These are phyloP conservation scores for Aspergillus homomorphus DNA, from an alignment of 495 filamentous ascomycete genomes.

Conservation along the genomic window DNA sequence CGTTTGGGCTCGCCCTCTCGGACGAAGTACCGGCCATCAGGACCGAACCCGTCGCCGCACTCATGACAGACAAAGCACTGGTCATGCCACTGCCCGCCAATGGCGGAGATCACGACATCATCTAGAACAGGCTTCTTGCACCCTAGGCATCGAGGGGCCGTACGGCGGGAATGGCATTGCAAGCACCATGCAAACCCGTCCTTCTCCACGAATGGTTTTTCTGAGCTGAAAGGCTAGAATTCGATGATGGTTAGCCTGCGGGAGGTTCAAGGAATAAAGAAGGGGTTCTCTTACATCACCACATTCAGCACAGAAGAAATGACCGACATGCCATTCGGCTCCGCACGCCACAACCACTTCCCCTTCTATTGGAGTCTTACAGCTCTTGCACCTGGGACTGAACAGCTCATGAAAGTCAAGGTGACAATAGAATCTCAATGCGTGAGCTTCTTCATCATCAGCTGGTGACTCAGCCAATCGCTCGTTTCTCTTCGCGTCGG, in stretches of 20 bases:
- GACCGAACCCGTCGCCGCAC: constrained; percentile 56
- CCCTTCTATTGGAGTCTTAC: constrained; percentile 96
- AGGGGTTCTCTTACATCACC: constrained; percentile 61
- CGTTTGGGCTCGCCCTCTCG: constrained; percentile 53
- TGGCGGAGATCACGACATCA: constrained; percentile 77
- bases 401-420: constrained; percentile 96
- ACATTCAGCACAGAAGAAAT: constrained; percentile 99
- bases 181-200: constrained; percentile 99
- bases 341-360: constrained; percentile 93
- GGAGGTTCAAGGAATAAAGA: background rate
- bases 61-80: constrained; percentile 84
- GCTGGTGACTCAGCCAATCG: constrained; percentile 60
- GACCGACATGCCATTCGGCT: constrained; percentile 92
- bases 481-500: constrained; percentile 62
- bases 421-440: constrained; percentile 89
- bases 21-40: constrained; percentile 63
- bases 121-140: constrained; percentile 84
- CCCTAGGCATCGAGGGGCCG: constrained; percentile 79
- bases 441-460: constrained; percentile 55
- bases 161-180: constrained; percentile 85
- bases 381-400: constrained; percentile 90
- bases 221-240: constrained; percentile 66
- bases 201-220: constrained; percentile 91
- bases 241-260: constrained; percentile 9
- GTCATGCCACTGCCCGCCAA: constrained; percentile 93